Conservation (phyloP, 2,329 filamentous ascomycete species). For the Clonostachys solani region DNA sequence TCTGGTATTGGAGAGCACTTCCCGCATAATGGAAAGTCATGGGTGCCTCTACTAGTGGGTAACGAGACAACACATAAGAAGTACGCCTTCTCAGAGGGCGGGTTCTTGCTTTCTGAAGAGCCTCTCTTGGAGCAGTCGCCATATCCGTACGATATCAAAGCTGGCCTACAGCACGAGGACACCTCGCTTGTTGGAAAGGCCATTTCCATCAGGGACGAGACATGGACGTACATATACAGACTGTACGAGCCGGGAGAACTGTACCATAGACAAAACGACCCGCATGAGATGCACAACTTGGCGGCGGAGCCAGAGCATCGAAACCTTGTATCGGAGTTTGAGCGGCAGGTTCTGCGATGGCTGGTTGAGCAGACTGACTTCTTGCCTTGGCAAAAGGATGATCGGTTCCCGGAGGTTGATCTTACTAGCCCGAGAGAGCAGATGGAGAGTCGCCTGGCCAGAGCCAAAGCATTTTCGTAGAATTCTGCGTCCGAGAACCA, state of each 20-base stretch:
- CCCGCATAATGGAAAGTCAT: slow-evolving; percentile 30
- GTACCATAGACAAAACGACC: slow-evolving; percentile 29
- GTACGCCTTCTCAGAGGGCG: slow-evolving; percentile 37
- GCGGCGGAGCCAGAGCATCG: slow-evolving; percentile 18
- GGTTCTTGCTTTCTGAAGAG: slow-evolving; percentile 36
- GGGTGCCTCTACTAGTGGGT: slow-evolving; percentile 19
- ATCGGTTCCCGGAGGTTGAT: slow-evolving; percentile 25
- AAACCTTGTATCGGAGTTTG: slow-evolving; percentile 12
- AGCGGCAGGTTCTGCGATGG: slow-evolving; percentile 29
- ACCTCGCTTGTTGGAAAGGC: slow-evolving; percentile 35
- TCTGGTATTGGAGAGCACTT: slow-evolving; percentile 29
- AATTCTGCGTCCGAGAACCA: too few relatives aligned
- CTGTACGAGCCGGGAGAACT: slow-evolving; percentile 39
- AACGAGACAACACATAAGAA: slow-evolving; percentile 21
- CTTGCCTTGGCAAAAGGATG: slow-evolving; percentile 26
- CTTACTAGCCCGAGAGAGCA: slow-evolving; percentile 21
- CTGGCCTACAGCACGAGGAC: slow-evolving; percentile 36
- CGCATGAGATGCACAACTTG: slow-evolving; percentile 30
- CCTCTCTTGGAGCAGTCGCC: slow-evolving; percentile 35
- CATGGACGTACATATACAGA: slow-evolving; percentile 37
- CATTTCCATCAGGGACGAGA: slow-evolving; percentile 24
- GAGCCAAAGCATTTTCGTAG: too few relatives aligned
- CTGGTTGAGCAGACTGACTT: slow-evolving; percentile 25
- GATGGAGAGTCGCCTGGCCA: background rate
- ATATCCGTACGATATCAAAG: slow-evolving; percentile 41